Percentiles rank a stretch among this genome's conserved stretches.
These are phyloP conservation scores for Crataegus laevigata DNA, from an alignment of 306 rosid genomes.

Conservation along the genomic window DNA sequence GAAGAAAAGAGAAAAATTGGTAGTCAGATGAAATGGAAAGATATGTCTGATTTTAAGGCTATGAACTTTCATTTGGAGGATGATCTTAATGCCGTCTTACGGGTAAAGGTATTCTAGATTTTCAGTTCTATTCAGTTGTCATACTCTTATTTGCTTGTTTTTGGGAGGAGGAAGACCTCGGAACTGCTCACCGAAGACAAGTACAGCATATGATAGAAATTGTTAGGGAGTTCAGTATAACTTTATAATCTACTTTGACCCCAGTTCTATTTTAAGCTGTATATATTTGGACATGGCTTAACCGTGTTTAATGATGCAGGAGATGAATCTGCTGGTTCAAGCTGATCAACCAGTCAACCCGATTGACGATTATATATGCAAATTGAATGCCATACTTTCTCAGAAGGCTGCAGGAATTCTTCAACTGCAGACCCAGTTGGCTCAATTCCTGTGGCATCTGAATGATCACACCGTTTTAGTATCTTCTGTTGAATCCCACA, in stretches of 20 bases:
- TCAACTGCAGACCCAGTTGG: slow-evolving; percentile 74
- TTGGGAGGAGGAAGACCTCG: slow-evolving; percentile 91
- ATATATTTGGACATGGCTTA: neutral
- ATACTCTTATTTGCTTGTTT: slow-evolving; percentile 11
- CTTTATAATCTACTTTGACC: neutral
- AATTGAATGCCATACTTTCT: slow-evolving; percentile 68
- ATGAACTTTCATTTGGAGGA: slow-evolving; percentile 40
- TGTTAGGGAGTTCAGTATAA: slow-evolving; percentile 60
- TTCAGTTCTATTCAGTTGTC: slow-evolving; percentile 8
- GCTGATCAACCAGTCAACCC: slow-evolving; percentile 90
- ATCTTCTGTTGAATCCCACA: no score
- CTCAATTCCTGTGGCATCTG: slow-evolving; percentile 70
- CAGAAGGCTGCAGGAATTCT: slow-evolving; percentile 73
- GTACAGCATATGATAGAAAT: slow-evolving; percentile 88
- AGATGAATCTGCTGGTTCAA: slow-evolving; percentile 74
- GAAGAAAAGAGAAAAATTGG: slow-evolving; percentile 43
- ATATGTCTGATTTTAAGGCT: slow-evolving; percentile 30
- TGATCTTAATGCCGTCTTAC: slow-evolving; percentile 60
- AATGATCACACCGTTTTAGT: slow-evolving; percentile 58
- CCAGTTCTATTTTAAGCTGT: neutral
- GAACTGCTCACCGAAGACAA: slow-evolving; percentile 72
- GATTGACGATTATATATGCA: slow-evolving; percentile 57
- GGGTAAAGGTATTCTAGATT: slow-evolving; percentile 39
- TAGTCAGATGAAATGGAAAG: slow-evolving; percentile 33
- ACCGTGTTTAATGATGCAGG: slow-evolving; percentile 42